Base-by-base conservation (phyloP, 163 green algal genomes). In the Scenedesmus sp. region DNA sequence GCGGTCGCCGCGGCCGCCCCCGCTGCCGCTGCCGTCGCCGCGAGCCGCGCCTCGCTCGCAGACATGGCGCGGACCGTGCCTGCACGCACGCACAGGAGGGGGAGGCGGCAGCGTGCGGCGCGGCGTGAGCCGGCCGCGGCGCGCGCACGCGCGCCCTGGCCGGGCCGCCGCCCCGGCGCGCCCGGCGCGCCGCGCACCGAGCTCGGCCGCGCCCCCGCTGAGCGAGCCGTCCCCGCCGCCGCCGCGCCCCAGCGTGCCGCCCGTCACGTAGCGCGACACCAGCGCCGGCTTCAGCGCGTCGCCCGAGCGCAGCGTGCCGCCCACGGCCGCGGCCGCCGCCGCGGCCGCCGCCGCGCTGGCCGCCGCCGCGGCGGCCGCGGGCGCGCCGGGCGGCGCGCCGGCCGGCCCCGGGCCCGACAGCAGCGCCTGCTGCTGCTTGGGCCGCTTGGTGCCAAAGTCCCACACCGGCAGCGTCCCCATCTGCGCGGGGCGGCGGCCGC, bases 371-470 rank as follows among this genome's bases (percentile, higher is more conserved):
- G 24, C 44, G 24, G 54, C 39, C n/a, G 42, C 20, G 26, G 62
- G 29, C 29, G 18, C n/a, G n/a, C n/a, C n/a, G n/a, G n/a, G 33
- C 33, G 29, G 62, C 18, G 39, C 22, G 28, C 39, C 28, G 18
- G 28, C 39, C 39, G 39, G 17, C 53, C 42, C 24, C 17, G 36
- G 14, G 14, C 18, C 28, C 31, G n/a, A 6, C 29, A 17, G 28
- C 34, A 1, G 13, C 72, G 64, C n/a, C 24, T 77, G 69, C 69
- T 65, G 58, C 60, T 63, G 57, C 20, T n/a, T 70, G 39, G 36
- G 45, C 31, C 14, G 31, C 39, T 47, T 57, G 7, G 63, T 82
- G 75, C 77, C 77, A 67, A 83, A 83, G 60, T 83, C 77, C 77
- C 77, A 83, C 6, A 58, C 26, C 22, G 77, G 77, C 24, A 73